These are phyloP conservation scores for Paramecium octaurelia DNA, from an alignment of 73 alveolate genomes.

Conservation along the genomic window DNA sequence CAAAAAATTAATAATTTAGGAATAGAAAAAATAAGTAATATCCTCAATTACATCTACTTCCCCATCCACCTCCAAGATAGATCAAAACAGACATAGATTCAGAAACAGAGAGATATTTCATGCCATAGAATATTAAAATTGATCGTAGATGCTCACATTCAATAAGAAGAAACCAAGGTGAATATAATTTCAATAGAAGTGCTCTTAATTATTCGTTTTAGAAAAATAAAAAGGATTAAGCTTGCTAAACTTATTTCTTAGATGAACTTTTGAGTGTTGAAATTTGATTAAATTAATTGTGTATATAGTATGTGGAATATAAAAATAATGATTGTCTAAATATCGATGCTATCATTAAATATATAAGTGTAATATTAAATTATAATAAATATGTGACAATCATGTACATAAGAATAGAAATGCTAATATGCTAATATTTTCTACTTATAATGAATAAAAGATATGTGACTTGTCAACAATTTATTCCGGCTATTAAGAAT, in stretches of 20 bases:
- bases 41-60: background rate
- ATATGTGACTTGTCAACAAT: too few relatives aligned
- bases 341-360: background rate
- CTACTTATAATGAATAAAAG: too few relatives aligned
- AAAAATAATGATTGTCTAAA: background rate
- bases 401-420: too few relatives aligned
- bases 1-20: background rate
- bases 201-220: background rate
- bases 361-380: too few relatives aligned
- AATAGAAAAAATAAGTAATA: background rate
- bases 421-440: too few relatives aligned
- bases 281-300: background rate
- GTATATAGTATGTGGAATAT: background rate
- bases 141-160: background rate
- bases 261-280: background rate
- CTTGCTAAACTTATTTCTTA: background rate
- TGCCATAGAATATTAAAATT: background rate
- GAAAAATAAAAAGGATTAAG: background rate
- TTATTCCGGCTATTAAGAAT: too few relatives aligned
- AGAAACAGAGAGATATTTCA: background rate
- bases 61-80: background rate
- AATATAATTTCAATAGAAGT: background rate
- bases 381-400: too few relatives aligned
- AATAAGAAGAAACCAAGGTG: background rate
- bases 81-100: background rate